phyloP scores from a whole-genome alignment of 2,329 filamentous ascomycete genomes.

The Curvularia lunata region DNA sequence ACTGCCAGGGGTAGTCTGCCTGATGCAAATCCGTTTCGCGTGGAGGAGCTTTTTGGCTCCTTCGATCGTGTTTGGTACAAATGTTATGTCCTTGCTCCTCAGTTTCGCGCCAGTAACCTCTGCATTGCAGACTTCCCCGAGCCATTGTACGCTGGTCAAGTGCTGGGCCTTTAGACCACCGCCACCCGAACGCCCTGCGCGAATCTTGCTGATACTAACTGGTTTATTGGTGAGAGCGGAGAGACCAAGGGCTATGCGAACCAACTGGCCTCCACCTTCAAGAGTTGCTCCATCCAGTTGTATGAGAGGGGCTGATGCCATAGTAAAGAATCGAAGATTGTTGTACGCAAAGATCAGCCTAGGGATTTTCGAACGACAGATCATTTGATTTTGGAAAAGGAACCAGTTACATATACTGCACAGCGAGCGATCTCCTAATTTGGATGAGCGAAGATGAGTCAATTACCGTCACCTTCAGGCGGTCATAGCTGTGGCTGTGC shows the following conservation, averaged over 20 bases:
- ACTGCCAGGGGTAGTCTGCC: constrained; percentile 55
- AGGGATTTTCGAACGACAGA: neutral
- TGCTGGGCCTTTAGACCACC: constrained; percentile 65
- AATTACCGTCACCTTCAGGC: neutral
- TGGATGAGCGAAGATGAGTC: constrained; percentile 14
- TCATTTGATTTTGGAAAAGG: neutral
- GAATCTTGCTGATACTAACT: constrained; percentile 60
- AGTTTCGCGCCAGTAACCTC: constrained; percentile 49
- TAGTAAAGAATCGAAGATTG: neutral
- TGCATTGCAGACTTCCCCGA: constrained; percentile 59
- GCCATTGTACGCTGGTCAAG: constrained; percentile 60
- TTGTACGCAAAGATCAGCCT: too few species aligned
- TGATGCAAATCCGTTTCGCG: constrained; percentile 43
- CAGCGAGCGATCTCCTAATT: neutral
- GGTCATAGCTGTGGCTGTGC: neutral
- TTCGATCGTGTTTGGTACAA: constrained; percentile 28
- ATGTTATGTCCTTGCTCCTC: constrained; percentile 53
- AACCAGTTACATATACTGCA: neutral
- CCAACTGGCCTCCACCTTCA: constrained; percentile 67
- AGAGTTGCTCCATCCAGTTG: constrained; percentile 62
- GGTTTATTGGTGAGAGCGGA: constrained; percentile 60
- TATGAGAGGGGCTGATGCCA: constrained; percentile 21
- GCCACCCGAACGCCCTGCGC: constrained; percentile 59
- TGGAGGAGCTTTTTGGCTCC: neutral
- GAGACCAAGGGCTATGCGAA: constrained; percentile 63